Percentiles rank a stretch among this genome's conserved stretches.
Evolutionary conservation across 1,284 basidiomycete genomes (phyloP).

Genomic region (Bondarzewia mesenterica): DNA sequence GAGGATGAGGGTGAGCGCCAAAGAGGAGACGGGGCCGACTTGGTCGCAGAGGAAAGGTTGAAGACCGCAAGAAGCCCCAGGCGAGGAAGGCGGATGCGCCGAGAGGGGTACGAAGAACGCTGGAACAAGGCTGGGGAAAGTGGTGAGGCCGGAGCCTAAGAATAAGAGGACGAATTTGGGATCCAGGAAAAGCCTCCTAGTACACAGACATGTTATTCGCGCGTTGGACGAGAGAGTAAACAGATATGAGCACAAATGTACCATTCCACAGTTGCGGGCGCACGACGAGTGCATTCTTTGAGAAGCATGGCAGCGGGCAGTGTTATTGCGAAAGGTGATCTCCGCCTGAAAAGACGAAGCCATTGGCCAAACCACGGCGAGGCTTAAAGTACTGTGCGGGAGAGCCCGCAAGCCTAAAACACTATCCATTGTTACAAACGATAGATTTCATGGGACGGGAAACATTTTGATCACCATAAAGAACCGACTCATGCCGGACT

Average conservation of each 20-base stretch:
- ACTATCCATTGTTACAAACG: background rate
- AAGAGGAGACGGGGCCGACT: constrained; percentile 23
- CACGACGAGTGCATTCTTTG: constrained; percentile 19
- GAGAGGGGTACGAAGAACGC: constrained; percentile 28
- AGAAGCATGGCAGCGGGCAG: constrained; percentile 23
- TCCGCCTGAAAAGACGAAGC: constrained; percentile 24
- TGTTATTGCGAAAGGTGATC: constrained; percentile 20
- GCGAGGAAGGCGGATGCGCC: constrained; percentile 17
- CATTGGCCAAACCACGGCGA: constrained; percentile 24
- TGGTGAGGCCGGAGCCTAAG: constrained; percentile 23
- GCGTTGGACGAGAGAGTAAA: too few species aligned
- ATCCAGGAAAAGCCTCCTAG: constrained; percentile 25
- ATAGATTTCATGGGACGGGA: background rate
- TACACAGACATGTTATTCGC: too few species aligned
- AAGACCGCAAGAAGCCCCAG: constrained; percentile 22
- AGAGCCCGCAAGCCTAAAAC: constrained; percentile 7
- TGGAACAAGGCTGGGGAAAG: constrained; percentile 27
- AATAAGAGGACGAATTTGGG: constrained; percentile 24
- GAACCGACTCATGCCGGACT: too few species aligned
- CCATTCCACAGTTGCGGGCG: constrained; percentile 14
- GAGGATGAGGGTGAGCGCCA: constrained; percentile 19
- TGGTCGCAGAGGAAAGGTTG: constrained; percentile 24
- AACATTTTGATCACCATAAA: constrained; percentile 13
- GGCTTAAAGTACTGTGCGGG: constrained; percentile 26
- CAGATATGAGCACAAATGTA: background rate